Evolutionary conservation across 768 basidiomycete species (phyloP).

Genomic region (Cystobasidium ongulense): DNA sequence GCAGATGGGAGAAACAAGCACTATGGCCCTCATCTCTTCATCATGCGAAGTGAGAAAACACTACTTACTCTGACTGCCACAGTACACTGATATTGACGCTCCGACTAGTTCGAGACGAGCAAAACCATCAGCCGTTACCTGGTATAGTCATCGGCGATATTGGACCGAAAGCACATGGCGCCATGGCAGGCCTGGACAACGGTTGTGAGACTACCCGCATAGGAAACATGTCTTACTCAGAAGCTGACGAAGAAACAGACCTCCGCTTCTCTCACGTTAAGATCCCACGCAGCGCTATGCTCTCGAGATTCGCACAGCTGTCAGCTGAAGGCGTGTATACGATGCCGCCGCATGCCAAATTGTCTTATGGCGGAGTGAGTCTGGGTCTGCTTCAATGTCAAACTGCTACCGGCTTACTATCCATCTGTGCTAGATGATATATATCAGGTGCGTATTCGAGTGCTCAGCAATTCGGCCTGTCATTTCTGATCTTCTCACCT

Average conservation of each 20-base stretch:
- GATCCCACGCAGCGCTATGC: slow-evolving; percentile 51
- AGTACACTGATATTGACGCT: not conserved
- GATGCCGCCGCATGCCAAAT: slow-evolving; percentile 62
- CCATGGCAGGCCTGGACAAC: slow-evolving; percentile 55
- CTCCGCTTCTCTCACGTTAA: not conserved
- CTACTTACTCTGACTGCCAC: not conserved
- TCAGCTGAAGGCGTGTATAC: slow-evolving; percentile 60
- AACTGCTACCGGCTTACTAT: not conserved
- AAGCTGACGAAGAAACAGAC: not conserved
- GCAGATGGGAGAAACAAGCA: slow-evolving; percentile 49
- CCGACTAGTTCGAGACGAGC: slow-evolving; percentile 51
- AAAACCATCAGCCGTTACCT: slow-evolving; percentile 55
- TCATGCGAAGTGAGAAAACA: slow-evolving; percentile 50
- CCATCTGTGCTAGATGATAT: not conserved
- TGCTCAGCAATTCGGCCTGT: not conserved
- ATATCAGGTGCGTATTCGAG: not conserved
- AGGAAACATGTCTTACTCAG: not conserved
- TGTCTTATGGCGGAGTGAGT: slow-evolving; percentile 51
- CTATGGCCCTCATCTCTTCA: slow-evolving; percentile 64
- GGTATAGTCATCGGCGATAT: slow-evolving; percentile 63
- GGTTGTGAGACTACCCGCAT: slow-evolving; percentile 59
- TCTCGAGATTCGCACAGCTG: slow-evolving; percentile 64
- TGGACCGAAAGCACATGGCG: slow-evolving; percentile 56
- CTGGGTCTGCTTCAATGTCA: not conserved
- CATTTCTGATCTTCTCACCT: not conserved